A percentile compares a stretch with the other conserved stretches of the same genome.
phyloP scores from a whole-genome alignment of 2,329 filamentous ascomycete genomes.

The Botrytis pseudocinerea region DNA sequence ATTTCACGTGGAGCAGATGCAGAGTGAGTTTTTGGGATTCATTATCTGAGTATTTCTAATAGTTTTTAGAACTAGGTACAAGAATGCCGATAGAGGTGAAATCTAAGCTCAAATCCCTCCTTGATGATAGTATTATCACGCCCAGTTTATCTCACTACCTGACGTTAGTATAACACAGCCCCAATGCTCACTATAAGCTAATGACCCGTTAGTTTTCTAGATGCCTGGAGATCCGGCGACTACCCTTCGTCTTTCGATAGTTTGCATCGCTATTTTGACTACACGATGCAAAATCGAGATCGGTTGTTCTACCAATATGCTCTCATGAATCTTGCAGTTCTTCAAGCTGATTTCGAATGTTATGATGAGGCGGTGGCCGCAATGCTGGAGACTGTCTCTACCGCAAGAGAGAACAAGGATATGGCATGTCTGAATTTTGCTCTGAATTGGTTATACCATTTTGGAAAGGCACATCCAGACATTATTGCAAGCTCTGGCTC shows the following conservation, averaged over 20 bases:
- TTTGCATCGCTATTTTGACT: constrained; percentile 94
- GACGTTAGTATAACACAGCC: constrained; percentile 48
- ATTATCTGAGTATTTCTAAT: constrained; percentile 29
- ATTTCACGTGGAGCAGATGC: constrained; percentile 85
- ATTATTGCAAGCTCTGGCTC: constrained; percentile 70
- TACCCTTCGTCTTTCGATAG: constrained; percentile 88
- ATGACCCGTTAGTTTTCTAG: constrained; percentile 66
- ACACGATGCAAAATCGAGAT: constrained; percentile 83
- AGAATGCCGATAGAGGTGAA: constrained; percentile 75
- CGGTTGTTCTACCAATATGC: constrained; percentile 92
- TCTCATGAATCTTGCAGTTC: constrained; percentile 85
- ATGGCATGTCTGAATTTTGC: constrained; percentile 92
- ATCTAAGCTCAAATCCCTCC: constrained; percentile 66
- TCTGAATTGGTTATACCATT: constrained; percentile 93
- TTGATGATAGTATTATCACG: constrained; percentile 65
- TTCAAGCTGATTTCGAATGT: constrained; percentile 94
- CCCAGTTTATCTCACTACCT: constrained; percentile 78
- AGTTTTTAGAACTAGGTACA: constrained; percentile 65
- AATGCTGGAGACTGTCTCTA: constrained; percentile 92
- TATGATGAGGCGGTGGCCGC: constrained; percentile 86
- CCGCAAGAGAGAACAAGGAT: constrained; percentile 91
- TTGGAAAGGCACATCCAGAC: constrained; percentile 79
- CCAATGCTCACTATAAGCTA: constrained; percentile 20
- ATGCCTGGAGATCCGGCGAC: constrained; percentile 89
- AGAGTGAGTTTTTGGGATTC: constrained; percentile 56